These are phyloP conservation scores for Geranomyces variabilis DNA, from an alignment of 192 early-diverging fungal species.

Conservation along the genomic window DNA sequence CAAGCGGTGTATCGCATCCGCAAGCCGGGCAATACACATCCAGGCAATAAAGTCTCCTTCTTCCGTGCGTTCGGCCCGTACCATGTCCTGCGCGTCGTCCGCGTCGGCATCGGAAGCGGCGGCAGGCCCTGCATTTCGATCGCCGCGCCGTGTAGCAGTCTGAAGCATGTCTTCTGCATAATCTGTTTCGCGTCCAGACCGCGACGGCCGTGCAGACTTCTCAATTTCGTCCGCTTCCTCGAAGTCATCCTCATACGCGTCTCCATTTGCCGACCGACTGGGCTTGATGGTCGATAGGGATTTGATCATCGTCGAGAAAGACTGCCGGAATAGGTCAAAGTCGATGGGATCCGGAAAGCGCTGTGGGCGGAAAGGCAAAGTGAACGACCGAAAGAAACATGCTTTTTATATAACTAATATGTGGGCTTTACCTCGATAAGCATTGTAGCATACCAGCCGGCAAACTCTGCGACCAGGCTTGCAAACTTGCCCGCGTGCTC, in stretches of 20 bases:
- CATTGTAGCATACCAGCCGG: conserved; percentile 23
- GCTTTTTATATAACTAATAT: background rate
- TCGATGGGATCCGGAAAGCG: conserved; percentile 28
- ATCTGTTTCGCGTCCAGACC: background rate
- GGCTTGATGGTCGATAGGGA: conserved; percentile 11
- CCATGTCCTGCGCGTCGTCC: background rate
- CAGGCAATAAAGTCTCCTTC: conserved; percentile 31
- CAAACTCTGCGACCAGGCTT: conserved; percentile 17
- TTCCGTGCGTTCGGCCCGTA: background rate
- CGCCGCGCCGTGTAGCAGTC: background rate
- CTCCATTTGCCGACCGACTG: background rate
- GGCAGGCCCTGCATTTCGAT: background rate
- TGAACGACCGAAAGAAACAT: background rate
- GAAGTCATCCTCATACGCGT: conserved; percentile 3
- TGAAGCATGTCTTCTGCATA: background rate
- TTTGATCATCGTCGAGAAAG: conserved; percentile 22
- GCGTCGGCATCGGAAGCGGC: background rate
- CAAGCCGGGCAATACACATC: conserved; percentile 20
- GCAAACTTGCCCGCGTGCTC: conserved; percentile 1
- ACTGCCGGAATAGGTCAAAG: conserved; percentile 29
- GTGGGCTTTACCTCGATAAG: conserved; percentile 27
- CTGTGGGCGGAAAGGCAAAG: conserved; percentile 1
- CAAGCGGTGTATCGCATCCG: conserved; percentile 18
- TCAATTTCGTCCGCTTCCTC: conserved; percentile 4
- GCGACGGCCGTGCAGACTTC: background rate